Conservation (phyloP, 1,139 yeast species). For the Sugiyamaella novakii region DNA sequence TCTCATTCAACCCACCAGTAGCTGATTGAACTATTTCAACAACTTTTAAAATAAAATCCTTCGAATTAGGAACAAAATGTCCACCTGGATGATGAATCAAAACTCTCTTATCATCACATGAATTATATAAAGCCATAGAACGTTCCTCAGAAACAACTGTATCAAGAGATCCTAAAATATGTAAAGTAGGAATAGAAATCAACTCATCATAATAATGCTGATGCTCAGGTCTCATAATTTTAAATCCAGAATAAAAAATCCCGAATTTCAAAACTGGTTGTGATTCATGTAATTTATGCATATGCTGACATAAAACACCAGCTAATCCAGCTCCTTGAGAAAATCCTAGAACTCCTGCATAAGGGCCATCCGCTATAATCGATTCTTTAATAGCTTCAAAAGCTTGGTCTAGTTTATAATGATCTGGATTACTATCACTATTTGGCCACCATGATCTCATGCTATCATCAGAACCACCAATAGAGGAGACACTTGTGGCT, state of each 20-base stretch:
- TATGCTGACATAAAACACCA: conserved; percentile 40
- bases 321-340: conserved; percentile 94
- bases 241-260: conserved; percentile 77
- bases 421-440: conserved; percentile 45
- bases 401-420: conserved; percentile 49
- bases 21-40: conserved; percentile 37
- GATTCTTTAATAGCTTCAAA: conserved; percentile 55
- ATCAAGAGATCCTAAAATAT: conserved; percentile 84
- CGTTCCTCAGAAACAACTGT: conserved; percentile 83
- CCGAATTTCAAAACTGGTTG: conserved; percentile 65
- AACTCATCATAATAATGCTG: conserved; percentile 51
- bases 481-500: conserved; percentile 32
- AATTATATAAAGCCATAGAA: conserved; percentile 58
- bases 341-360: conserved; percentile 84
- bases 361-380: conserved; percentile 76
- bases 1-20: background rate
- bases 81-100: conserved; percentile 78
- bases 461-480: conserved; percentile 43
- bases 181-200: conserved; percentile 62
- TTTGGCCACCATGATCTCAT: conserved; percentile 51
- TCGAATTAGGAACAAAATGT: conserved; percentile 80
- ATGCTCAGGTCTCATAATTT: conserved; percentile 56
- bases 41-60: conserved; percentile 59
- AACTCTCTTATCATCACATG: conserved; percentile 51
- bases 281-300: conserved; percentile 35